Base-by-base conservation (phyloP, 2,329 filamentous ascomycete species). In the Nemania sp. region DNA sequence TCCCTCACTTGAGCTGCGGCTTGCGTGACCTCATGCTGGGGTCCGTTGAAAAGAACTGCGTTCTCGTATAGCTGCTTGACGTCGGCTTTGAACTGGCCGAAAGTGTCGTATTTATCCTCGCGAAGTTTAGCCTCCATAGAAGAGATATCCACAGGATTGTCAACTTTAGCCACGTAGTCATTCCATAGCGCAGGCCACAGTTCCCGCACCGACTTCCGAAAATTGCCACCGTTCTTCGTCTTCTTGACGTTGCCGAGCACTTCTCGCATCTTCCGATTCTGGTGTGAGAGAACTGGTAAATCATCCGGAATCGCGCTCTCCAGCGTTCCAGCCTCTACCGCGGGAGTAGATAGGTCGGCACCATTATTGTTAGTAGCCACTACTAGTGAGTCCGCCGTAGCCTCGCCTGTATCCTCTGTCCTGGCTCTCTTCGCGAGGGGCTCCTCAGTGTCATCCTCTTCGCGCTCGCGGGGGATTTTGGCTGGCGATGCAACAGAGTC, bases 71-170 rank as follows among this genome's bases (percentile, higher is more conserved):
- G 89, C 55, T 92, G 81, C 34, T 87, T 79, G 53, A 97, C 83
- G 69, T 97, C 92, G 47, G 81, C 80, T 68, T 88, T 86, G 72
- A 97, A 89, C 4, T 87, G 87, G 52, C 88, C 85, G n/a, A 92
- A 82, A 5, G 84, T 87, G 9, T 76, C 71, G 73, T 97, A 98
- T 49, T 82, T 77, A 54, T 85, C 83, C 32, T 86, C 82, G 70
- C 91, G 91, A 37, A 98, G 76, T 66, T 90, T 93, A 54, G 83
- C 81, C 72, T 98, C 94, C 71, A 99, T 90, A 10, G 89, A 89
- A 40, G 83, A 82, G 39, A 99, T 83, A 74, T 98, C 94, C 81
- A 96, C 93, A 0, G 93, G 93, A 32, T 88, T 83, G 39, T 87
- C 84, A 67, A 98, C 78, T 63, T 79, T 87, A 37, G 89, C 80